phyloP scores from a whole-genome alignment of 768 basidiomycete genomes.

The Dentipellis sp. region DNA sequence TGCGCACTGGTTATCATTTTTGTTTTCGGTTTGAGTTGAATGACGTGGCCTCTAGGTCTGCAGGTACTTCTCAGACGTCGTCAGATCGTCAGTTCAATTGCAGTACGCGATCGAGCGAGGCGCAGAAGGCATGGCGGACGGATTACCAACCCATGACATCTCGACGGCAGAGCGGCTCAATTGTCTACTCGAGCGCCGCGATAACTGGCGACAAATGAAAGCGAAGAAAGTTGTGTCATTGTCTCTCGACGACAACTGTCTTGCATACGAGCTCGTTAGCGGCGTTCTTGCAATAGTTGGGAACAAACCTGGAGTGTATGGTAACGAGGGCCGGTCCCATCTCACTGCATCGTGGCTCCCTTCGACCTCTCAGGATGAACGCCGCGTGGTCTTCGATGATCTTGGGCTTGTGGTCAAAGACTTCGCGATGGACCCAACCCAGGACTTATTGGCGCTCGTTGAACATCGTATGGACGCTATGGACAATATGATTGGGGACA shows the following conservation, averaged over 20 bases:
- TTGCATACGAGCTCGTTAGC: conserved; percentile 53
- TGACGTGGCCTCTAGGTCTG: conserved; percentile 16
- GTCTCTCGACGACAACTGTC: conserved; percentile 27
- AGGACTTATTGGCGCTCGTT: conserved; percentile 47
- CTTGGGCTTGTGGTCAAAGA: conserved; percentile 37
- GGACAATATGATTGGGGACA: background rate
- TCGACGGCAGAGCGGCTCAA: conserved; percentile 23
- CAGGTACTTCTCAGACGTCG: conserved; percentile 10
- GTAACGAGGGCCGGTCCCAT: background rate
- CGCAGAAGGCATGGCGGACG: conserved; percentile 22
- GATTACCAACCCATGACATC: conserved; percentile 1
- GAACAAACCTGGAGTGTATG: conserved; percentile 1
- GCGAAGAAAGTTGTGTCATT: conserved; percentile 20
- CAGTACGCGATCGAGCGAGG: conserved; percentile 25
- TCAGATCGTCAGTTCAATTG: conserved; percentile 17
- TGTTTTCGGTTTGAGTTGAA: no score
- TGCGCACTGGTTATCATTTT: background rate
- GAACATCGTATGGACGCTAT: conserved; percentile 2
- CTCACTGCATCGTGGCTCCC: conserved; percentile 22
- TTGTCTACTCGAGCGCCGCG: conserved; percentile 25
- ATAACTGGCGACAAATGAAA: conserved; percentile 25
- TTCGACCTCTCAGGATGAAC: conserved; percentile 4
- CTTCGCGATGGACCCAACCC: conserved; percentile 58
- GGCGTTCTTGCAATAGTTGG: conserved; percentile 36
- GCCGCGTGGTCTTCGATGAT: conserved; percentile 21